A percentile compares a stretch with the other conserved stretches of the same genome.
Conservation (phyloP, 2,329 filamentous ascomycete genomes). For the Colletotrichum eleusines region DNA sequence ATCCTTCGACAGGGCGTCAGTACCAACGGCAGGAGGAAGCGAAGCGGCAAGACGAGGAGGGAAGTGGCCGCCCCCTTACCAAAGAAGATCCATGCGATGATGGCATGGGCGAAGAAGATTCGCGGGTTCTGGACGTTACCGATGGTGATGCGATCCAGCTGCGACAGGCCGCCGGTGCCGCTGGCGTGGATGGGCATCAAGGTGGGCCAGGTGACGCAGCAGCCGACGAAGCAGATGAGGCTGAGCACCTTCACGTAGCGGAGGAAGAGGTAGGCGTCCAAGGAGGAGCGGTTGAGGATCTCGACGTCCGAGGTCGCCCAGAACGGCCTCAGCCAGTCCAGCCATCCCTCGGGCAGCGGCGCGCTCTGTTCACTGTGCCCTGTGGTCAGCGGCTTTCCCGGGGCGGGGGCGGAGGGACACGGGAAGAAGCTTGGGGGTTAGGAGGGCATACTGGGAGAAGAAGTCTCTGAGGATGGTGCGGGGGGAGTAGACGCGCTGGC, state of each 20-base stretch:
- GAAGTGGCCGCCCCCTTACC: constrained; percentile 45
- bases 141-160: constrained; percentile 72
- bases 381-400: background rate
- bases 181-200: constrained; percentile 87
- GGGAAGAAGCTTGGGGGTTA: too few relatives aligned
- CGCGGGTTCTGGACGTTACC: constrained; percentile 68
- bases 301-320: constrained; percentile 80
- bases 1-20: constrained; percentile 56
- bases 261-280: constrained; percentile 92
- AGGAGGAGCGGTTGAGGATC: constrained; percentile 88
- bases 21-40: too few relatives aligned
- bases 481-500: constrained; percentile 67
- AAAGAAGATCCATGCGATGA: constrained; percentile 86
- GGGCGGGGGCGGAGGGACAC: too few relatives aligned
- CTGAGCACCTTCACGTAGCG: constrained; percentile 75
- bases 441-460: constrained; percentile 58
- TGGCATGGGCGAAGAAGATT: constrained; percentile 83
- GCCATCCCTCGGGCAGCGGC: constrained; percentile 67
- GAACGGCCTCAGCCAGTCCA: constrained; percentile 77
- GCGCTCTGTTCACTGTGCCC: constrained; percentile 33
- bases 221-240: constrained; percentile 84
- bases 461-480: constrained; percentile 64
- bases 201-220: constrained; percentile 86
- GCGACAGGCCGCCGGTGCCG: constrained; percentile 72
- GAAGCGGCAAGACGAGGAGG: background rate